Evolutionary conservation across 1,139 yeast species (phyloP), one percentile per base, ranked within the genome.

Genomic region (Hyphopichia pseudoburtonii): DNA sequence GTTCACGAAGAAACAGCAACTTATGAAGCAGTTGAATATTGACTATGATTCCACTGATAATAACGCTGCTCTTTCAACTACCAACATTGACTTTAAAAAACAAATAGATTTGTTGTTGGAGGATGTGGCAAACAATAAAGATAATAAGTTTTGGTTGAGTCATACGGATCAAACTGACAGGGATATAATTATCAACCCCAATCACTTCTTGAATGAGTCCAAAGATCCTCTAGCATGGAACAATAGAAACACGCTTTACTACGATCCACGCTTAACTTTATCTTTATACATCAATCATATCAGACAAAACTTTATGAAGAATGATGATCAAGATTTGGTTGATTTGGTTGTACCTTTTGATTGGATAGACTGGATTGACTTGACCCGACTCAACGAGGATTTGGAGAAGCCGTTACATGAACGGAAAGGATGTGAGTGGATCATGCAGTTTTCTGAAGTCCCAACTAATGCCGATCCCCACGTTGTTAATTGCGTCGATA

Each of bases 211-310:
- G 15, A 38, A 36, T 21, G 47, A 42, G 15, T 41, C 47, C 5
- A 33, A 28, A 8, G 43, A 46, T 23, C 24, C 27, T 5, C 35
- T 41, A 23, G 47, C 54, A 7, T 53, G 57, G 56, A 35, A 33
- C 18, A 53, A 54, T 36, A 47, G 44, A 33, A 47, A 54, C 32
- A 43, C 46, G 8, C 52, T 66, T 28, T 52, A 43, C 28, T 66
- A 55, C 39, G 76, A 70, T 42, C 72, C 73, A 9, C 51, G 76
- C 37, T 49, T 69, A 38, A 66, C 76, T 1, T 47, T 62, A 28
- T 43, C 73, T 0, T 61, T 65, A 5, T 69, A 66, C 43, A 32
- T 68, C 28, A 52, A 57, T 37, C 51, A 62, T 38, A 50, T 68
- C 14, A 52, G 48, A 31, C 26, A 43, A 22, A 35, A 45, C 23